Evolutionary conservation across 495 filamentous ascomycete species (phyloP).

Genomic region (Xylaria bambusicola): DNA sequence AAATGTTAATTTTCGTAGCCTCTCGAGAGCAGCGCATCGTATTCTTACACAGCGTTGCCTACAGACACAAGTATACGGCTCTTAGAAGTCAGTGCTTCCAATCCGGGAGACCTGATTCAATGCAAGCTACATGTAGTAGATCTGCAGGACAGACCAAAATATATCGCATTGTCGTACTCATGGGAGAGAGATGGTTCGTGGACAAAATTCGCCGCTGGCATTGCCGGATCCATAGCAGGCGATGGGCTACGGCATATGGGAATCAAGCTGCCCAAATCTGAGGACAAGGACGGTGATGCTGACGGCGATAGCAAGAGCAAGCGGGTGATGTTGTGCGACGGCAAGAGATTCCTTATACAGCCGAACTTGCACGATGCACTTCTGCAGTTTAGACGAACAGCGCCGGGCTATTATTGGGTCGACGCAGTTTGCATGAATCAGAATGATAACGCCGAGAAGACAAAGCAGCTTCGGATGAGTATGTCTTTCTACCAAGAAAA

Average conservation of each 20-base stretch:
- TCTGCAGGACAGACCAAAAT: background rate
- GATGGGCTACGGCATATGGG: background rate
- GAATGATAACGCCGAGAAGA: conserved; percentile 20
- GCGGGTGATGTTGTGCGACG: background rate
- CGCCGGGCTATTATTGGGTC: conserved; percentile 19
- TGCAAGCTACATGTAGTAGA: background rate
- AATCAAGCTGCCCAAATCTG: background rate
- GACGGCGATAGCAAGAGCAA: background rate
- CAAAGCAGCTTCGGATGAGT: conserved; percentile 2
- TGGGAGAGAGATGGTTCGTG: background rate
- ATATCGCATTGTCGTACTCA: background rate
- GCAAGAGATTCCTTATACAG: background rate
- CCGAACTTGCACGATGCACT: conserved; percentile 2
- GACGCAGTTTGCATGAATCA: conserved; percentile 31
- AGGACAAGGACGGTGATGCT: background rate
- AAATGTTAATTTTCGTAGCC: background rate
- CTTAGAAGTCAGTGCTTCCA: background rate
- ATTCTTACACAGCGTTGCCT: background rate
- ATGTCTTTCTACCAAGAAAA: background rate
- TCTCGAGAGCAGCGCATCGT: background rate
- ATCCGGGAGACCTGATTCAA: background rate
- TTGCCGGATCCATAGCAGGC: background rate
- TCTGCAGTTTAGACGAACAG: background rate
- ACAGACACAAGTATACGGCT: background rate
- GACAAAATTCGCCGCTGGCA: background rate